phyloP scores from a whole-genome alignment of 2,329 filamentous ascomycete genomes.

The Nakataea oryzae region DNA sequence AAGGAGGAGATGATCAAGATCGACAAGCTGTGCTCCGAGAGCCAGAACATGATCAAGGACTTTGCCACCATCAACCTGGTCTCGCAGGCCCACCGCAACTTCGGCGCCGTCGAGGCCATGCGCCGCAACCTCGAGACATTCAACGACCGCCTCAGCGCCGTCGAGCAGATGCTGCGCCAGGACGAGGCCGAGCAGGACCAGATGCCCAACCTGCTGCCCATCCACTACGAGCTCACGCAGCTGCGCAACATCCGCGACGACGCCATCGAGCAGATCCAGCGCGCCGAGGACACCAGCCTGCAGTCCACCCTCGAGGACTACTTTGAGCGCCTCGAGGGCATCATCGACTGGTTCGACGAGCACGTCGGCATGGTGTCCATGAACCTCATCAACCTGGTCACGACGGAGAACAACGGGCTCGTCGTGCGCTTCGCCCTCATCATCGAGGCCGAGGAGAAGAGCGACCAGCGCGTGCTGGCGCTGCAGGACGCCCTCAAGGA shows the following conservation, averaged over 20 bases:
- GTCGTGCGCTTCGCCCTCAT: constrained; percentile 87
- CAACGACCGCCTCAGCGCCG: constrained; percentile 60
- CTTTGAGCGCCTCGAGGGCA: constrained; percentile 75
- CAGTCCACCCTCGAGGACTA: constrained; percentile 82
- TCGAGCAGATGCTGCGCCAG: constrained; percentile 69
- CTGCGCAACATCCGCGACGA: constrained; percentile 91
- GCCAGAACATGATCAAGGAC: constrained; percentile 94
- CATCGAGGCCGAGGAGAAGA: constrained; percentile 93
- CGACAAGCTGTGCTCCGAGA: constrained; percentile 92
- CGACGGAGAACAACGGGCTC: constrained; percentile 76
- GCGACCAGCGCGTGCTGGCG: constrained; percentile 81
- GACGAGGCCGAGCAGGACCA: constrained; percentile 81
- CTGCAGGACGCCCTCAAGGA: constrained; percentile 91
- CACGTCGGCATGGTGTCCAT: constrained; percentile 82
- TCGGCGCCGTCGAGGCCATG: constrained; percentile 89
- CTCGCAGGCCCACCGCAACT: constrained; percentile 92
- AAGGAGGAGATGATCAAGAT: constrained; percentile 99
- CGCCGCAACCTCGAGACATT: constrained; percentile 83
- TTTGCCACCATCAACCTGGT: constrained; percentile 88
- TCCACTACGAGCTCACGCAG: constrained; percentile 87
- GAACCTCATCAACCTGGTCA: constrained; percentile 79
- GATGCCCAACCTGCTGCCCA: constrained; percentile 81
- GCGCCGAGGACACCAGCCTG: constrained; percentile 60
- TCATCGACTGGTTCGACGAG: constrained; percentile 91
- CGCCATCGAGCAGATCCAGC: constrained; percentile 90